These are phyloP conservation scores for Heritiera littoralis DNA, from an alignment of 345 rosid genomes.

Conservation along the genomic window DNA sequence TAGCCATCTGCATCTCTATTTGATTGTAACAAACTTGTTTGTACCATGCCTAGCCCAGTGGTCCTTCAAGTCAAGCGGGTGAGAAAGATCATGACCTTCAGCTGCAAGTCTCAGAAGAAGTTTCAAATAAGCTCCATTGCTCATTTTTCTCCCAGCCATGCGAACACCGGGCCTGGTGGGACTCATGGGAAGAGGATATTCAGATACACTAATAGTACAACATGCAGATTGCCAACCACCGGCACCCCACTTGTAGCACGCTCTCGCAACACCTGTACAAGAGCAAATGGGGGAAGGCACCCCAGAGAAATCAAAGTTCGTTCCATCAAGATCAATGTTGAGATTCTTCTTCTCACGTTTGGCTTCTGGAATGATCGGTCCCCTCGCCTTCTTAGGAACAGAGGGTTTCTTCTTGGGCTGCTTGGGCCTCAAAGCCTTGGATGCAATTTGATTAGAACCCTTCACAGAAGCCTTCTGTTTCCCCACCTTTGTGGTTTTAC, in stretches of 20 bases:
- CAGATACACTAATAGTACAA: slow-evolving; percentile 55
- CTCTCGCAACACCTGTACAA: slow-evolving; percentile 53
- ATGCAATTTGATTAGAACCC: slow-evolving; percentile 32
- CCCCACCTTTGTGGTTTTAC: slow-evolving; percentile 32
- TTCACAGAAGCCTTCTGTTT: slow-evolving; percentile 36
- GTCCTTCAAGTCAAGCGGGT: slow-evolving; percentile 58
- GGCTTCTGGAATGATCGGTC: slow-evolving; percentile 37
- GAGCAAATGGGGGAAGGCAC: slow-evolving; percentile 70
- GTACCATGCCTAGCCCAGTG: slow-evolving; percentile 80
- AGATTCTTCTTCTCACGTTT: slow-evolving; percentile 53
- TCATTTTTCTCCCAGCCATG: slow-evolving; percentile 77
- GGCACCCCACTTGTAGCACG: slow-evolving; percentile 70
- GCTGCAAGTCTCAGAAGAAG: slow-evolving; percentile 55
- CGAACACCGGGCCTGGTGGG: slow-evolving; percentile 56
- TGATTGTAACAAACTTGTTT: slow-evolving; percentile 70
- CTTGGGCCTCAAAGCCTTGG: slow-evolving; percentile 42
- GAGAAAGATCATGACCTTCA: slow-evolving; percentile 58
- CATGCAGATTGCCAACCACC: slow-evolving; percentile 80
- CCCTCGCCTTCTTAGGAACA: slow-evolving; percentile 34
- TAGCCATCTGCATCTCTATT: slow-evolving; percentile 31
- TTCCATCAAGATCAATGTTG: slow-evolving; percentile 37
- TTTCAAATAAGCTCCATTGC: slow-evolving; percentile 64
- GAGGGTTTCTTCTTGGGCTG: slow-evolving; percentile 41
- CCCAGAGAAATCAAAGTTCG: slow-evolving; percentile 47
- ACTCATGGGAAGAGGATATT: slow-evolving; percentile 65